Evolutionary conservation across 805 yeast species (phyloP).

Genomic region (Metschnikowia shivogae): DNA sequence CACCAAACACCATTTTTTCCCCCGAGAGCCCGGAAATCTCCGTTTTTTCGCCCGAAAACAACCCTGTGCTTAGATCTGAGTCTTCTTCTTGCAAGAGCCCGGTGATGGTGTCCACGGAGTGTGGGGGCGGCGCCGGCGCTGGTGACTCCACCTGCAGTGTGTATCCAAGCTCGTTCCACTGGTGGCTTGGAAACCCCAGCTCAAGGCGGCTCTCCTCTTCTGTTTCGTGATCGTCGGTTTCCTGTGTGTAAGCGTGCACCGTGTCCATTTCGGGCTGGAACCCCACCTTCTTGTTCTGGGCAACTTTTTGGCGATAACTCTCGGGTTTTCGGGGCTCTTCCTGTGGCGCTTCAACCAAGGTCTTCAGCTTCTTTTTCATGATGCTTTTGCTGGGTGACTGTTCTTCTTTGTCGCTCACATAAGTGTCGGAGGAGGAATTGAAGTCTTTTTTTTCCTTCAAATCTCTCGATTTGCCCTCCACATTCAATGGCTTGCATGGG

Average conservation of each 20-base stretch:
- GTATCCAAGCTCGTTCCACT: slow-evolving; percentile 13
- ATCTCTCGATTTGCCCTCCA: slow-evolving; percentile 3
- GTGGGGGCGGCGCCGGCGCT: slow-evolving; percentile 19
- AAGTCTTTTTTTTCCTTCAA: slow-evolving; percentile 23
- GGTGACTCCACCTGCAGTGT: slow-evolving; percentile 7
- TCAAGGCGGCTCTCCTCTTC: background rate
- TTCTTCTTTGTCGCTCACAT: slow-evolving; percentile 28
- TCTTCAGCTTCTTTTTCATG: slow-evolving; percentile 21
- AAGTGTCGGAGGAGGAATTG: slow-evolving; percentile 41
- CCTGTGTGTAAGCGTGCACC: slow-evolving; percentile 9
- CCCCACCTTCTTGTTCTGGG: slow-evolving; percentile 39
- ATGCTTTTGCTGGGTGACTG: slow-evolving; percentile 37
- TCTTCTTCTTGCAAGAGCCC: slow-evolving; percentile 9
- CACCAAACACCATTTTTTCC: slow-evolving; percentile 13
- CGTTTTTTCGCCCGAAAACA: slow-evolving; percentile 20
- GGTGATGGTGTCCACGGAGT: slow-evolving; percentile 16
- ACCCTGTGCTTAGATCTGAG: background rate
- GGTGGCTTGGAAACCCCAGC: slow-evolving; percentile 4
- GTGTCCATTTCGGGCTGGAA: slow-evolving; percentile 20
- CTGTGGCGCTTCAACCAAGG: slow-evolving; percentile 12
- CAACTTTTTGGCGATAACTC: slow-evolving; percentile 10
- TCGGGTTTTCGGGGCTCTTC: background rate
- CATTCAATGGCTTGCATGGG: slow-evolving; percentile 32
- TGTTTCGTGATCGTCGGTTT: background rate
- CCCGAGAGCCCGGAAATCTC: slow-evolving; percentile 53